Base-by-base conservation (phyloP, 176 grass and related monocot species). In the Rhipidocladum racemiflorum region DNA sequence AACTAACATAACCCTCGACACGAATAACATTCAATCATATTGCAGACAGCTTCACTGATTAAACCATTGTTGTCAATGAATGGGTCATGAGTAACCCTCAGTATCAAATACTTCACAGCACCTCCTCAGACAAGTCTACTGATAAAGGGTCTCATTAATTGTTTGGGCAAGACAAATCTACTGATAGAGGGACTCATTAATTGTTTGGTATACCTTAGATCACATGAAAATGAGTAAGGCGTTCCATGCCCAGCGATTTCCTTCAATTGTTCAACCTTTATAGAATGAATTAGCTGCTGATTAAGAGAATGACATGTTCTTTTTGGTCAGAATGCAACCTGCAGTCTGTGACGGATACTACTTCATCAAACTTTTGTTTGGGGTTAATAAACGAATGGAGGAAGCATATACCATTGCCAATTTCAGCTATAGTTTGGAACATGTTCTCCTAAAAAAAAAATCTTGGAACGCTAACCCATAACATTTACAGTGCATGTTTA, bases 141-240 rank as follows among this genome's bases (percentile, higher is more conserved):
- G 88, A 77, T 49, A 86, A 86, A 57, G 49, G 50, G 59, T 60
- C 45, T 30, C 83, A 61, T 86, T 83, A 79, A 51, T 83, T 85
- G 62, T 82, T 88, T 83, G 82, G 61, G 45, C 67, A 63, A 79
- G 88, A 82, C 36, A 82, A 90, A 23, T 59, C 88, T 49, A 29
- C 78, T 65, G 83, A 85, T 71, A 85, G 82, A 57, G 83, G 71
- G 51, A 34, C 48, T 82, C 79, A 57, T 88, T 83, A 86, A 70
- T 86, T 85, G 62, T 85, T 83, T 83, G 74, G 86, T 43, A 72
- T 90, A 59, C 87, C 77, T 40, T 87, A 82, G 81, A 75, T 76
- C 64, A 51, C 56, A 77, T 85, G 81, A 51, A 65, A 75, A 34
- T 49, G 65, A 76, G 76, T 35, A 85, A 72, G 50, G 21, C 6